A percentile compares a stretch with the other conserved stretches of the same genome.
Conservation (phyloP, 2,329 filamentous ascomycete genomes). For the Fusarium sororula region DNA sequence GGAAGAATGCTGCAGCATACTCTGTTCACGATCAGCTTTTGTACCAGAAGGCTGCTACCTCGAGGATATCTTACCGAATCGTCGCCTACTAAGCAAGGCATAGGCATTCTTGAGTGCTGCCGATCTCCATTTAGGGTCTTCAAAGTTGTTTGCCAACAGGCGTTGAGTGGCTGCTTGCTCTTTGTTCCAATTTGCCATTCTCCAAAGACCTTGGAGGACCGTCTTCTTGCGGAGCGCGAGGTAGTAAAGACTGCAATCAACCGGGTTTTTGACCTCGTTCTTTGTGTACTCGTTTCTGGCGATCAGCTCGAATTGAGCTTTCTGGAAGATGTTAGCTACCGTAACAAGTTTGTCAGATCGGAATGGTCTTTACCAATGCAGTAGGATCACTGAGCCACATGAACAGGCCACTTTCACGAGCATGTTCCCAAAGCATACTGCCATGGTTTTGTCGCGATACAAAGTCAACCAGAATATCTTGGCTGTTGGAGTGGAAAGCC, state of each 20-base stretch:
- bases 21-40: slow-evolving; percentile 63
- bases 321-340: slow-evolving; percentile 38
- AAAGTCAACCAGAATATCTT: slow-evolving; percentile 89
- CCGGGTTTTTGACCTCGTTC: slow-evolving; percentile 85
- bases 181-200: slow-evolving; percentile 88
- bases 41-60: neutral
- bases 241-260: slow-evolving; percentile 92
- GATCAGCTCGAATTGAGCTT: slow-evolving; percentile 83
- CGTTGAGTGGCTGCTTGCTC: slow-evolving; percentile 85
- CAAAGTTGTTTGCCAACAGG: slow-evolving; percentile 90
- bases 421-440: slow-evolving; percentile 84
- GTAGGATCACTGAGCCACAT: slow-evolving; percentile 89
- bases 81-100: slow-evolving; percentile 86
- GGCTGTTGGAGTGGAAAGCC: slow-evolving; percentile 85
- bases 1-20: slow-evolving; percentile 95
- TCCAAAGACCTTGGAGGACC: slow-evolving; percentile 90
- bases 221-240: slow-evolving; percentile 90
- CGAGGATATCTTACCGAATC: slow-evolving; percentile 73
- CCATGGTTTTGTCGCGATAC: slow-evolving; percentile 82
- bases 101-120: slow-evolving; percentile 96
- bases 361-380: slow-evolving; percentile 67
- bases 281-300: slow-evolving; percentile 94
- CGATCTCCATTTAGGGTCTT: slow-evolving; percentile 85
- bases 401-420: slow-evolving; percentile 87
- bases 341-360: neutral